A percentile compares a stretch with the other conserved stretches of the same genome.
phyloP scores from a whole-genome alignment of 2,329 filamentous ascomycete species.

The Penicillium sp. region DNA sequence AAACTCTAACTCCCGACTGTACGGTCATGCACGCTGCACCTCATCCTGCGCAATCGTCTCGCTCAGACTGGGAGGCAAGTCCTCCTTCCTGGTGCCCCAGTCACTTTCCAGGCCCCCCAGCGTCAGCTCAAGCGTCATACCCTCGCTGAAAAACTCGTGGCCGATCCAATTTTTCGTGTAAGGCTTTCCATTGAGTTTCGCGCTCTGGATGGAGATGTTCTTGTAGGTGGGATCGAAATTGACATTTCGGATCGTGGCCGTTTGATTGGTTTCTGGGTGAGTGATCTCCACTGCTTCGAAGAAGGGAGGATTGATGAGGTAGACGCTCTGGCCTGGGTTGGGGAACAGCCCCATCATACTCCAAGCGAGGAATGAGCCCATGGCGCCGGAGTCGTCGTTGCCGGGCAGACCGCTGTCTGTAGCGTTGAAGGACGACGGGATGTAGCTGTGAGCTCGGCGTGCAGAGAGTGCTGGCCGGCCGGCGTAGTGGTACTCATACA shows the following conservation, averaged over 20 bases:
- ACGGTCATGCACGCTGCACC: constrained; percentile 5
- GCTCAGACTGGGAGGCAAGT: constrained; percentile 55
- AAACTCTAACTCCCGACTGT: background rate
- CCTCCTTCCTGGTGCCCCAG: constrained; percentile 60
- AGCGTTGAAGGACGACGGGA: constrained; percentile 60
- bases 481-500: constrained; percentile 68
- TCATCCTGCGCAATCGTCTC: constrained; percentile 12
- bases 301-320: constrained; percentile 65
- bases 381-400: constrained; percentile 67
- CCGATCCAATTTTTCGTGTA: constrained; percentile 66
- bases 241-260: constrained; percentile 56
- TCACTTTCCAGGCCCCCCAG: constrained; percentile 59
- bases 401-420: constrained; percentile 58
- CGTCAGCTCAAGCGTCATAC: constrained; percentile 60
- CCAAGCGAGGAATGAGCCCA: constrained; percentile 65
- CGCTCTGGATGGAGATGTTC: constrained; percentile 63
- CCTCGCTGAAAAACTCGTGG: constrained; percentile 65
- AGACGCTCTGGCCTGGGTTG: constrained; percentile 65
- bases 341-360: constrained; percentile 69
- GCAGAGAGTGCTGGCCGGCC: constrained; percentile 56
- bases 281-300: constrained; percentile 59
- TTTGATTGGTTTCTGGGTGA: constrained; percentile 57
- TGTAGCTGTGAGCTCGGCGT: constrained; percentile 59
- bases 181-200: constrained; percentile 57
- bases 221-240: constrained; percentile 59